Evolutionary conservation across 2,329 filamentous ascomycete species (phyloP), one percentile per base, ranked within the genome.

Genomic region (Arthrobotrys sphaeroides): DNA sequence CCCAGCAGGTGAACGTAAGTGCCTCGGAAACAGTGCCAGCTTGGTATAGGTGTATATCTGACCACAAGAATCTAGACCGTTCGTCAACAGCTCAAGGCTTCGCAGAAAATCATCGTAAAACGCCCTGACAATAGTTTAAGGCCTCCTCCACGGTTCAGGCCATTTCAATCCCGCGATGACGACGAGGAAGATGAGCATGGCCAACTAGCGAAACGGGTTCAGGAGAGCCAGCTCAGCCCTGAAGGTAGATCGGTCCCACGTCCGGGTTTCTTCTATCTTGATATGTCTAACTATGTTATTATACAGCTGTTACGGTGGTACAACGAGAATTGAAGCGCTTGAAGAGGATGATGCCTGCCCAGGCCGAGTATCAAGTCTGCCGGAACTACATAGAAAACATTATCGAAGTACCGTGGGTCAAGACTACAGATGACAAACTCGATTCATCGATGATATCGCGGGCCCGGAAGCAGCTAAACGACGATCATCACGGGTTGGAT

Each of bases 401-500:
- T 31, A 45, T 73, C 10, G 77, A 80, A 81, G 95, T 99, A 57
- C 95, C 95, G 0, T 99, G 95, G 95, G 88, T 90, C 1, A 89
- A 89, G 78, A 85, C 88, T 60, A 98, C 94, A 0, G 90, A 95
- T 76, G 94, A 98, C 80, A 89, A 93, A 31, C 87, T 99, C 2
- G 93, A 94, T 5, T 87, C 88, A 0, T 90, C 93, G 7, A 97
- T 94, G 0, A 82, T 98, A 68, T 86, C 87, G 72, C 88, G 87
- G 79, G 95, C 95, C 5, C 89, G 93, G 65, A 92, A 93, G 83
- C 95, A 98, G 82, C 87, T 99, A 4, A 93, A 99, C 80, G 90
- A 96, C 77, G 95, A 99, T 81, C 95, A 99, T 82, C 98, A 98
- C 79, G 95, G 95, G 0, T 85, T 99, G 12, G 93, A 98, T 77